These are phyloP conservation scores for Anastatica hierochuntica DNA, from an alignment of 345 rosid species.

Conservation along the genomic window DNA sequence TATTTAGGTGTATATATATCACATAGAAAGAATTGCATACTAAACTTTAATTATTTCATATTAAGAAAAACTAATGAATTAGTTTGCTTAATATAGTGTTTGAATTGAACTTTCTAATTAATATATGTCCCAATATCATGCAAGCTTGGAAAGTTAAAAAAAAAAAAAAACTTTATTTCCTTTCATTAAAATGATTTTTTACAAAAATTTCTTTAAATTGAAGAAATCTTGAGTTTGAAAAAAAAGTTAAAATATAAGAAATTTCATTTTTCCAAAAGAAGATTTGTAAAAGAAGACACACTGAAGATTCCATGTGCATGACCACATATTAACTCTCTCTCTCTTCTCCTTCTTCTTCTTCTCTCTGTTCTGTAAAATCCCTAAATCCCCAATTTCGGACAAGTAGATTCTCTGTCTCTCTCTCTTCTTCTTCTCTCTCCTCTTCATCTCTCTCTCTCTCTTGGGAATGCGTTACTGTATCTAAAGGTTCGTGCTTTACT, in stretches of 20 bases:
- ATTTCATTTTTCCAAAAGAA: not conserved
- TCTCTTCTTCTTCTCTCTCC: not conserved
- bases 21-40: no score
- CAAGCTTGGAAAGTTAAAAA: no score
- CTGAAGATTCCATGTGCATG: not conserved
- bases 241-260: not conserved
- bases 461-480: constrained; percentile 29
- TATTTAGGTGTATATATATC: no score
- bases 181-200: not conserved
- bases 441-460: not conserved
- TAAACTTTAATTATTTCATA: no score
- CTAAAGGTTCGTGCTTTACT: constrained; percentile 21
- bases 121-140: not conserved
- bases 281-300: constrained; percentile 15
- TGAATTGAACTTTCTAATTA: not conserved
- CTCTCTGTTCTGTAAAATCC: constrained; percentile 27
- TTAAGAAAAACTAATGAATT: not conserved
- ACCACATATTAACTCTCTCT: constrained; percentile 15
- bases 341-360: constrained; percentile 5
- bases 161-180: not conserved
- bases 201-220: not conserved
- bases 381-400: constrained; percentile 31
- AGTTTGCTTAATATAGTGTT: not conserved
- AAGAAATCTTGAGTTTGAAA: not conserved
- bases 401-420: constrained; percentile 23